phyloP scores from a whole-genome alignment of 768 basidiomycete genomes.

The Baorangia bicolor region DNA sequence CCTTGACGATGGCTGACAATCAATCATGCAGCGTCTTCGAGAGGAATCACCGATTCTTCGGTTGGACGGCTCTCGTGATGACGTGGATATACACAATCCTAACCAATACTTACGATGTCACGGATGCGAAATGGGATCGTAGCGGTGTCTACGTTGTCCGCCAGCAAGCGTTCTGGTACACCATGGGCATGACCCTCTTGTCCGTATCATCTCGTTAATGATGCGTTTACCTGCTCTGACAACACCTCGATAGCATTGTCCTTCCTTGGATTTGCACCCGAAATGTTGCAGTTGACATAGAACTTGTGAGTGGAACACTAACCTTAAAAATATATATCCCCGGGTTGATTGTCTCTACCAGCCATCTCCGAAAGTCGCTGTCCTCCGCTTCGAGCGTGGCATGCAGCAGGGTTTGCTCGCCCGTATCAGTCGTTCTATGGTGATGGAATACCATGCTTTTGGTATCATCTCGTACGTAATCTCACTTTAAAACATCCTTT shows the following conservation, averaged over 20 bases:
- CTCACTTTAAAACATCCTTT: neutral
- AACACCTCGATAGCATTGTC: slow-evolving; percentile 46
- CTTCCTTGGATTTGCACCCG: slow-evolving; percentile 77
- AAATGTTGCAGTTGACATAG: slow-evolving; percentile 70
- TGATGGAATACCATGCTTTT: slow-evolving; percentile 84
- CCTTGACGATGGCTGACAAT: neutral
- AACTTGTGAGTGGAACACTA: slow-evolving; percentile 51
- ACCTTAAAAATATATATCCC: neutral
- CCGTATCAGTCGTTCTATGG: slow-evolving; percentile 66
- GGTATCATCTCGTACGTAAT: slow-evolving; percentile 67
- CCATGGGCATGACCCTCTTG: slow-evolving; percentile 71
- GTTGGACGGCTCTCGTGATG: slow-evolving; percentile 61
- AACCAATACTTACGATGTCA: slow-evolving; percentile 58
- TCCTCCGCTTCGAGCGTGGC: slow-evolving; percentile 76
- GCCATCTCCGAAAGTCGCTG: slow-evolving; percentile 78
- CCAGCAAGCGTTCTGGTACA: slow-evolving; percentile 80
- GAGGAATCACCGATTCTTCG: slow-evolving; percentile 75
- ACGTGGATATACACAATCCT: slow-evolving; percentile 70
- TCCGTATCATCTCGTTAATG: slow-evolving; percentile 34
- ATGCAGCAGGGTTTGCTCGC: slow-evolving; percentile 83
- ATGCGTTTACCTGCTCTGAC: neutral
- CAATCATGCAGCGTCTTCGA: slow-evolving; percentile 60
- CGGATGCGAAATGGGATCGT: slow-evolving; percentile 55
- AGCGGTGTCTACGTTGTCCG: slow-evolving; percentile 53
- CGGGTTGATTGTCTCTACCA: slow-evolving; percentile 27